A percentile compares a stretch with the other conserved stretches of the same genome.
Conservation (phyloP, 75 land plant species). For the Pinus taeda region DNA sequence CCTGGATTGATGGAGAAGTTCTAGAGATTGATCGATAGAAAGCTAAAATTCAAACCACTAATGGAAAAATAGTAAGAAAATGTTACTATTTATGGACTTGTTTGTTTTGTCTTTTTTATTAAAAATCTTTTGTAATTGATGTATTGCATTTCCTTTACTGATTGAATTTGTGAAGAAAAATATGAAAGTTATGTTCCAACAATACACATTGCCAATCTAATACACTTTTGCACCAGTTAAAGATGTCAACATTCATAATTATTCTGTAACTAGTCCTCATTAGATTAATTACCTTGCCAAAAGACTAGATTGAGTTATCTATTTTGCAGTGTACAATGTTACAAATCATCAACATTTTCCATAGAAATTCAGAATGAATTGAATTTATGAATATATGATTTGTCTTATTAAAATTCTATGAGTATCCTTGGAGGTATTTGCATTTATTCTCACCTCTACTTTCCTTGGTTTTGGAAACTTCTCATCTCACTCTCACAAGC, state of each 20-base stretch:
- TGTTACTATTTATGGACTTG: background rate
- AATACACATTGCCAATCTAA: background rate
- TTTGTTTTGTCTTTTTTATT: background rate
- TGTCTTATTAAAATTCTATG: no score
- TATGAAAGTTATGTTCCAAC: background rate
- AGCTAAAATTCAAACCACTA: constrained; percentile 46
- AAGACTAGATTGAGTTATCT: no score
- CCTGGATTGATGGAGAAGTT: constrained; percentile 98
- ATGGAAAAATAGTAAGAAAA: constrained; percentile 65
- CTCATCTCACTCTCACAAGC: no score
- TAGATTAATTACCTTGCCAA: background rate
- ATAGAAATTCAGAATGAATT: no score
- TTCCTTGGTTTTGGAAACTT: no score
- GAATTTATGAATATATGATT: no score
- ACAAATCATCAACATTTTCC: no score
- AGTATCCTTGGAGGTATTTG: no score
- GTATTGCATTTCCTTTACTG: background rate
- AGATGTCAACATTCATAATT: background rate
- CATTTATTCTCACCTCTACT: no score
- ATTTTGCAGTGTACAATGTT: no score
- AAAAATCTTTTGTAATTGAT: background rate
- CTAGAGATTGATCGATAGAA: constrained; percentile 63
- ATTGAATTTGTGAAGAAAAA: background rate
- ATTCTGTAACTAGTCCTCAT: background rate
- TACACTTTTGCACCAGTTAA: background rate